phyloP scores from a whole-genome alignment of 2,329 filamentous ascomycete species.

The Fusarium napiforme region DNA sequence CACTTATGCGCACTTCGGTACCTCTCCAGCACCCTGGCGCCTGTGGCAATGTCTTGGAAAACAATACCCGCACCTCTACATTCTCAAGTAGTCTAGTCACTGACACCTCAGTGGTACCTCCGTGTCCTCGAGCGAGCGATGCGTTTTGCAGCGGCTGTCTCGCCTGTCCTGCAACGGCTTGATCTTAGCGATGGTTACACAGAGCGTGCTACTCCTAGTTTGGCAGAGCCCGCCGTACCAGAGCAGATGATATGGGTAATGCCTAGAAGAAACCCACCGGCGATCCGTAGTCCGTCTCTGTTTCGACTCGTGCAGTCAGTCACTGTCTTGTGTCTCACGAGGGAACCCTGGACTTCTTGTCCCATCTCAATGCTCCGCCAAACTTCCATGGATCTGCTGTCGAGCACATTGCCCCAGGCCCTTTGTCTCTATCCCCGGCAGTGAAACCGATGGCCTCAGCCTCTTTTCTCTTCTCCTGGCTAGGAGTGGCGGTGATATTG shows the following conservation, averaged over 20 bases:
- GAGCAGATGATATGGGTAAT: constrained; percentile 23
- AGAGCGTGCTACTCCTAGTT: constrained; percentile 40
- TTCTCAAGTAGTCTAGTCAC: background rate
- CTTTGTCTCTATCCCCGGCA: constrained; percentile 5
- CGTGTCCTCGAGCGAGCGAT: background rate
- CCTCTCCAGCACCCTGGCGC: background rate
- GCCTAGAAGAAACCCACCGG: constrained; percentile 28
- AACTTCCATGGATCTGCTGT: constrained; percentile 10
- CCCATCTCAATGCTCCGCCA: constrained; percentile 18
- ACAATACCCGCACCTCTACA: constrained; percentile 10
- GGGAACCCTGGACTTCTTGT: constrained; percentile 15
- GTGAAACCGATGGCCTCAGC: constrained; percentile 14
- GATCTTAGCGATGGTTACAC: constrained; percentile 38
- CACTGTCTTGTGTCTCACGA: background rate
- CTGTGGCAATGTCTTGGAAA: constrained; percentile 21
- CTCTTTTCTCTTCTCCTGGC: constrained; percentile 4
- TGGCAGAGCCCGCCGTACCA: constrained; percentile 27
- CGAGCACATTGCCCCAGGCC: constrained; percentile 1
- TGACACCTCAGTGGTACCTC: background rate
- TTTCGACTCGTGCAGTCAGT: background rate
- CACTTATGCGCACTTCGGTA: constrained; percentile 7
- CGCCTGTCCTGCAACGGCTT: constrained; percentile 18
- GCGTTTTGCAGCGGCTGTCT: constrained; percentile 30
- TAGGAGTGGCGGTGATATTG: constrained; percentile 22
- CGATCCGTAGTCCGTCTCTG: constrained; percentile 23